These are phyloP conservation scores for Amylostereum chailletii DNA, from an alignment of 1,284 basidiomycete genomes.

Conservation along the genomic window DNA sequence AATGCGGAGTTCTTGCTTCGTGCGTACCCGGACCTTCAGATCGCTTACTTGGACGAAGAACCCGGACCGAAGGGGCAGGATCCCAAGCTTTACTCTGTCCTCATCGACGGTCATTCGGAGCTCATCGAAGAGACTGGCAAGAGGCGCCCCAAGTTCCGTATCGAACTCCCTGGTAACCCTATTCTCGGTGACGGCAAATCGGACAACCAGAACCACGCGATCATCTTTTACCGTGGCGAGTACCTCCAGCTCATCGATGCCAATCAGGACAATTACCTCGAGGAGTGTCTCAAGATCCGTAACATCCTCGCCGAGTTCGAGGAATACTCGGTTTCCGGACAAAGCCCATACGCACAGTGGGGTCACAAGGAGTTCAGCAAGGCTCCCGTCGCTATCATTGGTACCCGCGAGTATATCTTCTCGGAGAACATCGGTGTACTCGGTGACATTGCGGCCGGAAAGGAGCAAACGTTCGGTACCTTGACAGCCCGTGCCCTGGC, in stretches of 20 bases:
- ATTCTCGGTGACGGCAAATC: constrained; percentile 99
- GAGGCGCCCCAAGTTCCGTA: constrained; percentile 94
- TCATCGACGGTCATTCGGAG: constrained; percentile 98
- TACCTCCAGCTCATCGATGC: constrained; percentile 99
- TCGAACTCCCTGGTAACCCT: constrained; percentile 98
- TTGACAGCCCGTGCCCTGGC: constrained; percentile 93
- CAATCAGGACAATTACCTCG: constrained; percentile 99
- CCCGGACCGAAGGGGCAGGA: constrained; percentile 84
- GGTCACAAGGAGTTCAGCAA: constrained; percentile 88
- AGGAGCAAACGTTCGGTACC: constrained; percentile 99
- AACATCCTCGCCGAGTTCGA: constrained; percentile 98
- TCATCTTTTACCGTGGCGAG: constrained; percentile 98
- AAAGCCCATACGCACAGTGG: constrained; percentile 93
- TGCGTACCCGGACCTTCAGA: constrained; percentile 97
- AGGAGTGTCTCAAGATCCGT: constrained; percentile 98
- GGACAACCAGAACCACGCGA: constrained; percentile 99
- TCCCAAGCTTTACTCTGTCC: constrained; percentile 83
- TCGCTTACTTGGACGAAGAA: constrained; percentile 98
- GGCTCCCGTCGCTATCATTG: constrained; percentile 93
- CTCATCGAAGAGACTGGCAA: constrained; percentile 84
- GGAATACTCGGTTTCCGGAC: constrained; percentile 83
- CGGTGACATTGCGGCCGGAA: constrained; percentile 98
- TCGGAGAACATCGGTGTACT: constrained; percentile 99
- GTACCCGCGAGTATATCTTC: constrained; percentile 99
- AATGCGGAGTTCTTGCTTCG: constrained; percentile 98